Evolutionary conservation across 768 basidiomycete species (phyloP), one percentile per base, ranked within the genome.

Genomic region (Hypholoma fasciculare): DNA sequence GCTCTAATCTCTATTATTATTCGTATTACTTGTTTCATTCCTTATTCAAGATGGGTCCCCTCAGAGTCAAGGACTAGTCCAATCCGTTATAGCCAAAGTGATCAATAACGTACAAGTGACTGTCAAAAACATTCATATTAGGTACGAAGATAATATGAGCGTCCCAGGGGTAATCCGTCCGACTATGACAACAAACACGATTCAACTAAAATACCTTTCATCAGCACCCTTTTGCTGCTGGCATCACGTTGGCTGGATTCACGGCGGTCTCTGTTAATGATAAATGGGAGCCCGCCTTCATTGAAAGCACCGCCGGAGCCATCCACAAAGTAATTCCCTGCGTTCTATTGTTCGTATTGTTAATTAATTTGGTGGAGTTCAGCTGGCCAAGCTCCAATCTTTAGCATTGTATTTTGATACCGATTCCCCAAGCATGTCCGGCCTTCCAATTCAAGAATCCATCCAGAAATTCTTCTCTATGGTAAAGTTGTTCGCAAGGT

Each of bases 61-160:
- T n/a, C 87, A 92, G 67, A 86, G 89, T n/a, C 90, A 95, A 74
- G 89, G 91, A 7, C 82, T 96, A 59, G 76, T 92, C 66, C 82
- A 90, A 44, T 93, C 94, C 16, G 75, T 98, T 48, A 85, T 89
- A 43, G 82, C 89, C 46, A 97, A 96, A 69, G 83, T 98, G 57
- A 85, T 98, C 62, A 96, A 98, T 74, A 99, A 99, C 68, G 72
- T 98, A 23, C 97, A 99, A 76, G 86, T 98, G 23, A 95, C 94
- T 12, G 86, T 98, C 59, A 93, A 90, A 74, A 96, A 97, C 65
- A 93, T 99, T 44, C 97, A 99, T 70, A 74, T 98, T 47, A 89
- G 97, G 52, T 99, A 98, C 66, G 97, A 99, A 73, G 97, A 99
- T 75, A 89, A 88, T 50, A 71, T 94, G 65, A 97, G 94, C 65